Evolutionary conservation across 257 asterid species (phyloP), one percentile per base, ranked within the genome.

Genomic region (Solanum corneliomulleri): DNA sequence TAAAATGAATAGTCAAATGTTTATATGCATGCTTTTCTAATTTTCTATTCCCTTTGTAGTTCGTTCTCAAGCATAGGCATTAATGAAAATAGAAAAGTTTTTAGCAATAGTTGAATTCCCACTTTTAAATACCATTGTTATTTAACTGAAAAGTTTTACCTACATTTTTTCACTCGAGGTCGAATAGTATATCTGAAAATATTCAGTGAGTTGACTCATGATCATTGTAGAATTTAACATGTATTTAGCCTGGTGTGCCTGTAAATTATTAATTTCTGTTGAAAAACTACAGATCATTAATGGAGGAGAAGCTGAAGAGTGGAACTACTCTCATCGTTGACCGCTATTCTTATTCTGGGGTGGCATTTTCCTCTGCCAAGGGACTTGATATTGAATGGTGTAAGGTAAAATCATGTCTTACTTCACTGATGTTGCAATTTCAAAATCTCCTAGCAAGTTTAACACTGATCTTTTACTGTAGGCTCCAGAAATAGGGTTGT

Each of bases 321-420:
- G 97, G 97, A 88, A 94, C 97, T 75, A 92, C 96, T 44, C 95
- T 96, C 82, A 93, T 96, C 18, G 92, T 95, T 76, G 98, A 96
- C 86, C 97, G 99, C 33, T 96, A 96, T 89, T 93, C 98, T 70
- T 95, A 91, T 89, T 95, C 99, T 41, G 98, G 99, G 85, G 97
- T 96, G 88, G 98, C 99, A 88, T 95, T 96, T 91, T 95, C 99
- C 83, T 91, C 97, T 80, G 96, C 99, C 86, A 96, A 96, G 87
- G 99, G 98, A 88, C 96, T 96, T 85, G 94, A 95, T 87, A 87
- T 93, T 85, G 95, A 92, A 86, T 96, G 97, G 97, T 94, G 97
- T 91, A 97, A 95, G 97, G 99, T 94, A 90, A 68, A 87, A 18
- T 81, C 75, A n/a, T 39, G 70, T 70, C 60, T 33, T 47, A 29